phyloP scores from a whole-genome alignment of 129 eudicot species.

The Centella asiatica region DNA sequence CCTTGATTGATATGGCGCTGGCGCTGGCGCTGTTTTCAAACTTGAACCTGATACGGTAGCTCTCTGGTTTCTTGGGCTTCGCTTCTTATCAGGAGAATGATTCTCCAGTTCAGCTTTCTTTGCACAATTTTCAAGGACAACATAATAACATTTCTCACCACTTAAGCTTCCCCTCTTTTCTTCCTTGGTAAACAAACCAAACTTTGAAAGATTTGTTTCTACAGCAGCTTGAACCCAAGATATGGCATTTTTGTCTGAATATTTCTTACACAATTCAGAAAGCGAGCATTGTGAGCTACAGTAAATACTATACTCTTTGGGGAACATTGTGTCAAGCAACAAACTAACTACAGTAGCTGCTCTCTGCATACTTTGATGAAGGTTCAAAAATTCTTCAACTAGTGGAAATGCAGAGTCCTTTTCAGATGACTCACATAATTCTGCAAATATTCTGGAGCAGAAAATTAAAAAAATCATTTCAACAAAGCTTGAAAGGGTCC shows the following conservation, averaged over 20 bases:
- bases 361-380: slow-evolving; percentile 39
- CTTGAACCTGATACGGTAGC: slow-evolving; percentile 4
- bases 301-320: slow-evolving; percentile 1
- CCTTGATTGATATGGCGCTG: slow-evolving; percentile 19
- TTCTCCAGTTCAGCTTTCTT: slow-evolving; percentile 28
- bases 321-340: slow-evolving; percentile 20
- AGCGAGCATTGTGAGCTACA: slow-evolving; percentile 10
- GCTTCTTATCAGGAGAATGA: slow-evolving; percentile 34
- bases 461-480: not conserved
- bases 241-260: slow-evolving; percentile 28
- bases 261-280: slow-evolving; percentile 15
- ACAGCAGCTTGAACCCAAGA: slow-evolving; percentile 79
- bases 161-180: slow-evolving; percentile 18
- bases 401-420: slow-evolving; percentile 34
- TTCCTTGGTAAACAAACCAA: slow-evolving; percentile 37
- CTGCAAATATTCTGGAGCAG: slow-evolving; percentile 49
- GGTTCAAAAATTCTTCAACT: slow-evolving; percentile 56
- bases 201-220: slow-evolving; percentile 51
- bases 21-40: slow-evolving; percentile 6
- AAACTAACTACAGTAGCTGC: slow-evolving; percentile 27
- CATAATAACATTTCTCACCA: slow-evolving; percentile 27
- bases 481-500: not conserved
- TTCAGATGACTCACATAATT: slow-evolving; percentile 47
- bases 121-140: slow-evolving; percentile 40
- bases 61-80: slow-evolving; percentile 31